Base-by-base conservation (phyloP, 78 protist genomes). In the Polysphondylium violaceum region DNA sequence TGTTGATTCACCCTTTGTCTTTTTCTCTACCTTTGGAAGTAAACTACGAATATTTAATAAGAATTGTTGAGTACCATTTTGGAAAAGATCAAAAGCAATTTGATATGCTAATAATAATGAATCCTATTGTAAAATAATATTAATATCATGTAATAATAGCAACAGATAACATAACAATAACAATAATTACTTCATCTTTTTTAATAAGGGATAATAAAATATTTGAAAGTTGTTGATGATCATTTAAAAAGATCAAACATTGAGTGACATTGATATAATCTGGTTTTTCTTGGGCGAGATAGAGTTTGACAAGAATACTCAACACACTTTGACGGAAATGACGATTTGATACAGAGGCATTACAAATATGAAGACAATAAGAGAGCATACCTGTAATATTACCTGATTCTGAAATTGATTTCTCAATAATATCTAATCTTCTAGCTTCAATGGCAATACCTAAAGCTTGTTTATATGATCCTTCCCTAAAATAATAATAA, bases 371-470 rank as follows among this genome's bases (percentile, higher is more conserved):
- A n/a, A 71, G 64, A 35, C 94, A 51, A 65, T 94, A 90, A 27
- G 74, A 33, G 23, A 96, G 94, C 94, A 75, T 93, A 38, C 53
- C 56, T 17, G 35, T 11, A 21, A 58, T 74, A 63, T 88, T 76
- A 36, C 76, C 76, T 14, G 95, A 55, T 21, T 25, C 74, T 21
- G 69, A 29, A 33, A 98, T 74, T 25, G 93, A 74, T 55, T 69
- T 71, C 65, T 97, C 97, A 35, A 99, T 38, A 2, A 91, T 60
- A 89, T 99, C 99, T 2, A 97, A 60, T 41, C 99, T 93, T 17
- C 87, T 88, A 6, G 97, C 23, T 76, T 98, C 99, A 33, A 99
- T 58, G 2, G 99, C 99, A 31, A 98, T 64, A 29, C 99, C 95
- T 55, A 95, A 59, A 31, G 94, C 98, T 58, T 86, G 92, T 86